Conservation (phyloP, 257 asterid genomes). For the Solanum bulbocastanum region DNA sequence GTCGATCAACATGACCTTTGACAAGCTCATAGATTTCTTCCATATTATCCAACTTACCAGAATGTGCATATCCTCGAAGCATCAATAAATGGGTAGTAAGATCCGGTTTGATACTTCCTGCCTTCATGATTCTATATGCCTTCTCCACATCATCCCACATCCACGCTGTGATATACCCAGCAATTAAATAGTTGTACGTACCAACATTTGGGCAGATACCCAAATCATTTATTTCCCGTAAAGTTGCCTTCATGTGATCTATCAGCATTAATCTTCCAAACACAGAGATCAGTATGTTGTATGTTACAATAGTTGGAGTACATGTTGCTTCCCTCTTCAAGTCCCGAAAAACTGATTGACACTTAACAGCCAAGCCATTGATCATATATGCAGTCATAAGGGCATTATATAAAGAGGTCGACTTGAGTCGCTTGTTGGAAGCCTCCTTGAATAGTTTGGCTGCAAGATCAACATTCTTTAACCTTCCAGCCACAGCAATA, state of each 20-base stretch:
- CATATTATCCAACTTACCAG: constrained; percentile 67
- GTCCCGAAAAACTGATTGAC: constrained; percentile 48
- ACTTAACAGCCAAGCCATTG: constrained; percentile 37
- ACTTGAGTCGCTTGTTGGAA: constrained; percentile 32
- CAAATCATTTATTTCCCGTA: constrained; percentile 38
- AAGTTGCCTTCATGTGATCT: constrained; percentile 71
- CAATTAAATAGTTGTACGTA: constrained; percentile 53
- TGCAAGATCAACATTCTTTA: constrained; percentile 46
- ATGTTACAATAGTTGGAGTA: constrained; percentile 56
- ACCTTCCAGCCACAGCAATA: constrained; percentile 46
- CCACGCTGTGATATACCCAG: constrained; percentile 85
- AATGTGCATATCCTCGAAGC: constrained; percentile 80
- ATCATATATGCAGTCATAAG: constrained; percentile 56
- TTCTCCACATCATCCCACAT: constrained; percentile 80
- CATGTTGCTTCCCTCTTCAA: constrained; percentile 45
- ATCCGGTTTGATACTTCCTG: constrained; percentile 37
- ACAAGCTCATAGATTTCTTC: constrained; percentile 55
- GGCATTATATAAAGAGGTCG: constrained; percentile 48
- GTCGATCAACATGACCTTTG: constrained; percentile 27
- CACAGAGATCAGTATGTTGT: constrained; percentile 73
- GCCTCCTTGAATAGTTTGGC: constrained; percentile 64
- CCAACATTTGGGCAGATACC: constrained; percentile 36
- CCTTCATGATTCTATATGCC: constrained; percentile 44
- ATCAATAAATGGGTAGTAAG: constrained; percentile 41
- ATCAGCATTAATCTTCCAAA: constrained; percentile 56